Conservation (phyloP, 2,329 filamentous ascomycete species). For the Ceratocystis cacaofunesta region DNA sequence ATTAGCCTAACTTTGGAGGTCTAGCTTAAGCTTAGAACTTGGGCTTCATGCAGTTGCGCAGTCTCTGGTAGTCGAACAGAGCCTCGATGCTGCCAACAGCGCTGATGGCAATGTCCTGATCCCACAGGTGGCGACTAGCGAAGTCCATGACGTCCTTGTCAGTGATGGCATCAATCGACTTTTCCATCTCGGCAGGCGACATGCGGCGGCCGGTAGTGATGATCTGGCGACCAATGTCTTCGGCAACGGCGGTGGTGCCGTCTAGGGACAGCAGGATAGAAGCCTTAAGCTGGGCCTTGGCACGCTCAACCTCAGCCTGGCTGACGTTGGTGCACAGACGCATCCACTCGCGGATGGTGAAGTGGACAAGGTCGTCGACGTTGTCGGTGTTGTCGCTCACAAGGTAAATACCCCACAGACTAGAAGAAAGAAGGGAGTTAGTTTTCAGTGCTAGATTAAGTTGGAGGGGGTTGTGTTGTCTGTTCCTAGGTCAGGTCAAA, state of each 20-base stretch:
- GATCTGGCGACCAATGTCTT: constrained; percentile 97
- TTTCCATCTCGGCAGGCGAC: constrained; percentile 86
- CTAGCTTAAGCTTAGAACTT: constrained; percentile 38
- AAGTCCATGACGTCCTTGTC: constrained; percentile 97
- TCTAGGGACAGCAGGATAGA: constrained; percentile 94
- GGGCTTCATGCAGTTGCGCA: constrained; percentile 76
- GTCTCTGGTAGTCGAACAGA: constrained; percentile 60
- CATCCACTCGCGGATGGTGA: constrained; percentile 95
- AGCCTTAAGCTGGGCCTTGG: constrained; percentile 98
- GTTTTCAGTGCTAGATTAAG: background rate
- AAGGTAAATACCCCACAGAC: constrained; percentile 99
- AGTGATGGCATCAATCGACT: constrained; percentile 72
- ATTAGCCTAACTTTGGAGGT: constrained; percentile 15
- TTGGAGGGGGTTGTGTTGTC: background rate
- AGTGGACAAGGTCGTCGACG: constrained; percentile 94
- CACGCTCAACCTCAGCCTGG: constrained; percentile 86
- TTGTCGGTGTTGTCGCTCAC: constrained; percentile 76
- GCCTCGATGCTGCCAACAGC: constrained; percentile 90
- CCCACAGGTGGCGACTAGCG: constrained; percentile 89
- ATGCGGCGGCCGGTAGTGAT: constrained; percentile 90
- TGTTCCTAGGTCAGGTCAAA: background rate
- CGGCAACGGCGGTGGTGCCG: constrained; percentile 89
- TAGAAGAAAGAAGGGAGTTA: constrained; percentile 25
- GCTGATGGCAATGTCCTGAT: constrained; percentile 87
- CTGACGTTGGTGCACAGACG: constrained; percentile 79